Conservation (phyloP, 140 eudicot species). For the Ambrosia hybrid region DNA sequence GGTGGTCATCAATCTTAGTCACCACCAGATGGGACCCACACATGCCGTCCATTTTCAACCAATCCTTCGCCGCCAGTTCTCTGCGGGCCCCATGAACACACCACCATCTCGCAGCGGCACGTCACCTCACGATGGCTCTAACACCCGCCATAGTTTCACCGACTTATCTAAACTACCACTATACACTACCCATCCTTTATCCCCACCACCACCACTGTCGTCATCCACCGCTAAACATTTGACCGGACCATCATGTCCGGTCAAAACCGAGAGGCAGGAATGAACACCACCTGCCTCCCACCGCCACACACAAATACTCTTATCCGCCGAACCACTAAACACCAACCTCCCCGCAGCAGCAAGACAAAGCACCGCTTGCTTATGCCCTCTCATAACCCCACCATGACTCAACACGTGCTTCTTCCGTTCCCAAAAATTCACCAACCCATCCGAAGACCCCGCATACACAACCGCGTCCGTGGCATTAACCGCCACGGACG, state of each 20-base stretch:
- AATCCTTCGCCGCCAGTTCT: background rate
- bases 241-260: slow-evolving; percentile 16
- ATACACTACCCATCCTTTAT: slow-evolving; percentile 12
- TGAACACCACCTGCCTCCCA: slow-evolving; percentile 2
- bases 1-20: background rate
- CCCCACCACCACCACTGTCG: background rate
- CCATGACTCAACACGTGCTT: slow-evolving; percentile 8
- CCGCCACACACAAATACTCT: slow-evolving; percentile 14
- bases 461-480: slow-evolving; percentile 7
- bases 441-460: slow-evolving; percentile 8
- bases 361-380: slow-evolving; percentile 12
- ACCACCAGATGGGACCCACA: background rate
- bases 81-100: background rate
- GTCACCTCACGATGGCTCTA: background rate
- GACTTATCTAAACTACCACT: slow-evolving; percentile 16
- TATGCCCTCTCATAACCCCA: slow-evolving; percentile 11
- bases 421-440: slow-evolving; percentile 10
- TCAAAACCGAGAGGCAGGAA: slow-evolving; percentile 1
- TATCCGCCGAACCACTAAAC: slow-evolving; percentile 17
- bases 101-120: background rate
- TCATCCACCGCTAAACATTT: background rate
- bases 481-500: slow-evolving; percentile 8
- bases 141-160: slow-evolving; percentile 17
- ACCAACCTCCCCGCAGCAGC: slow-evolving; percentile 5
- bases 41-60: background rate